Base-by-base conservation (phyloP, 2,329 filamentous ascomycete species). In the Penicillium sp. region DNA sequence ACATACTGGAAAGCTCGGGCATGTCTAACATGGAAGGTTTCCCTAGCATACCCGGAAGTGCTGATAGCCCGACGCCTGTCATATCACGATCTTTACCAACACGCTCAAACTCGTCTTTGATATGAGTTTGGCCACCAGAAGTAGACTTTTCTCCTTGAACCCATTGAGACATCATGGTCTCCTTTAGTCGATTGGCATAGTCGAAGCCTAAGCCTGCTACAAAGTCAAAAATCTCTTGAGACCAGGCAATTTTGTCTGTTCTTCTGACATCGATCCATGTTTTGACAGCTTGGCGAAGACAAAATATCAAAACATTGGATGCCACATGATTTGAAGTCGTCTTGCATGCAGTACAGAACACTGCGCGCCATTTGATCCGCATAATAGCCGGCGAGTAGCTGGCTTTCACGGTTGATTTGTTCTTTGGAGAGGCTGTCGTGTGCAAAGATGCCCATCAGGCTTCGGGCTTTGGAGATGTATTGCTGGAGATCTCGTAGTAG, bases 291-390 rank as follows among this genome's bases (percentile, higher is more conserved):
- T 45, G 42, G 42, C 42, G 15, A 45, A 45, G 3, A 8, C 42
- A 45, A 15, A 45, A 45, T 45, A 45, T 45, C 10, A 45, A 45
- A 45, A 10, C 42, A 45, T 15, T 45, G 42, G 22, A 45, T n/a
- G 22, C 42, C 42, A 24, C 42, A 45, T 45, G 22, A 45, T 15
- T 45, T 45, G 42, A 45, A 45, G 22, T 26, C 42, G 22, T 45
- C 42, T 45, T 45, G 42, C 22, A 45, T 4, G 12, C 22, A 45
- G 42, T 45, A 45, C 8, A 26, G 12, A 15, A 45, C 12, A 15
- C 42, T 26, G 10, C 42, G 22, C 8, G 42, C 42, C 22, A 45
- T 45, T 3, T 45, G 22, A 26, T 26, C 42, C 12, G 42, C 22
- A 2, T 45, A 45, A 13, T 45, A 26, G 12, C 22, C 17, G 4